These are phyloP conservation scores for Paraphaeosphaeria sporulosa DNA, from an alignment of 2,329 filamentous ascomycete species.

Conservation along the genomic window DNA sequence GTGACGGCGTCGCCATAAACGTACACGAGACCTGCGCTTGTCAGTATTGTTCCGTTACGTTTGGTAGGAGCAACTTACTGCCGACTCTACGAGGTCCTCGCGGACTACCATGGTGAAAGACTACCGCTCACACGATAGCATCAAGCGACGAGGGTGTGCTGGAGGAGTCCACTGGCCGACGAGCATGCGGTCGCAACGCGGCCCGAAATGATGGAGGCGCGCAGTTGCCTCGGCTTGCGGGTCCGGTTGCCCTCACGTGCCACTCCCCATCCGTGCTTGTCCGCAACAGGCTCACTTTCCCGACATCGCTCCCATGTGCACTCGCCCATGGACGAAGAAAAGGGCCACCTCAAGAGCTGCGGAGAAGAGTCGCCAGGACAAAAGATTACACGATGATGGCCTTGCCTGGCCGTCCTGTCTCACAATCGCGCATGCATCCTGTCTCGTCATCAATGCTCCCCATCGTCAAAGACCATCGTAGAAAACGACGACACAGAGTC, in stretches of 20 bases:
- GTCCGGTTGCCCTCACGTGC: conserved; percentile 9
- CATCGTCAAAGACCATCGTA: too few relatives aligned
- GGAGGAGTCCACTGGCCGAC: conserved; percentile 23
- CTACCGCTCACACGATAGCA: conserved; percentile 26
- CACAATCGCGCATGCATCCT: too few relatives aligned
- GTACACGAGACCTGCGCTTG: conserved; percentile 60
- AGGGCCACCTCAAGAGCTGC: neutral
- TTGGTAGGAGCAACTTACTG: conserved; percentile 52
- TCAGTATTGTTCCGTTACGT: conserved; percentile 24
- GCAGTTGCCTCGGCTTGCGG: conserved; percentile 19
- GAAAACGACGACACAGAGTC: too few relatives aligned
- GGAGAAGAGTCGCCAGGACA: neutral
- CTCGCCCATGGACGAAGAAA: neutral
- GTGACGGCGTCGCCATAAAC: conserved; percentile 27
- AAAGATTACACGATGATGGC: neutral
- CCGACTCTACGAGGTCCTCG: conserved; percentile 89
- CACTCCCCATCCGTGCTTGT: neutral
- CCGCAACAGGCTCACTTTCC: neutral
- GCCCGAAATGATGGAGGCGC: conserved; percentile 15
- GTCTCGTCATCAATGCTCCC: too few relatives aligned
- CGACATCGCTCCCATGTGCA: neutral
- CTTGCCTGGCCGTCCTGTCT: neutral
- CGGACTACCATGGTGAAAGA: conserved; percentile 82
- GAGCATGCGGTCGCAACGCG: conserved; percentile 20
- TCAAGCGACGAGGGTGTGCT: conserved; percentile 23